phyloP scores from a whole-genome alignment of 306 rosid genomes.

The Medicago truncatula region DNA sequence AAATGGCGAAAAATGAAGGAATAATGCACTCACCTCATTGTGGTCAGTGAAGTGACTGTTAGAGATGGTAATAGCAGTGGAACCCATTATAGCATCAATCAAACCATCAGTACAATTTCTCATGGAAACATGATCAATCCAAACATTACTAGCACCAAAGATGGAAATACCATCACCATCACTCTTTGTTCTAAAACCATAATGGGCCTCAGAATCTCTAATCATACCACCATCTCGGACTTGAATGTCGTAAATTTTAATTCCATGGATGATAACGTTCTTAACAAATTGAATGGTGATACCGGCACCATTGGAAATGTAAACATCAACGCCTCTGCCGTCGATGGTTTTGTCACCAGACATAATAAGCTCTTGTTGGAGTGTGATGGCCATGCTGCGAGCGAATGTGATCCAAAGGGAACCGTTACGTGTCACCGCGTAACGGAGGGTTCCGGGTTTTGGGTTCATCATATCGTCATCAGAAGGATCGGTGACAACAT shows the following conservation, averaged over 20 bases:
- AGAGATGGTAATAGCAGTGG: constrained; percentile 88
- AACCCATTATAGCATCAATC: constrained; percentile 73
- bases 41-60: constrained; percentile 78
- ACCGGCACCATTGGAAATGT: constrained; percentile 69
- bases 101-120: constrained; percentile 62
- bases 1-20: not conserved
- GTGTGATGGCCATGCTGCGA: constrained; percentile 60
- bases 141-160: constrained; percentile 68
- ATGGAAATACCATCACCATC: constrained; percentile 91
- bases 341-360: constrained; percentile 71
- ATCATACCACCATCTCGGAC: constrained; percentile 55
- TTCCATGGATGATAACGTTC: constrained; percentile 66
- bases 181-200: constrained; percentile 61
- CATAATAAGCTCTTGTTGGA: constrained; percentile 68
- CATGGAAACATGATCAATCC: constrained; percentile 93
- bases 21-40: constrained; percentile 56
- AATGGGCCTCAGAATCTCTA: constrained; percentile 56
- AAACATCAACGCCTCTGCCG: constrained; percentile 66
- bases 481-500: constrained; percentile 64
- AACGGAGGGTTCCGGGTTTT: constrained; percentile 69
- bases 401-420: constrained; percentile 79
- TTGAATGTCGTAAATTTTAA: constrained; percentile 59
- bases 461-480: constrained; percentile 58
- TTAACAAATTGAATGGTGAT: constrained; percentile 63
- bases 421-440: constrained; percentile 60